phyloP scores from a whole-genome alignment of 2,329 filamentous ascomycete genomes.

The Epichloe brachyelytri region DNA sequence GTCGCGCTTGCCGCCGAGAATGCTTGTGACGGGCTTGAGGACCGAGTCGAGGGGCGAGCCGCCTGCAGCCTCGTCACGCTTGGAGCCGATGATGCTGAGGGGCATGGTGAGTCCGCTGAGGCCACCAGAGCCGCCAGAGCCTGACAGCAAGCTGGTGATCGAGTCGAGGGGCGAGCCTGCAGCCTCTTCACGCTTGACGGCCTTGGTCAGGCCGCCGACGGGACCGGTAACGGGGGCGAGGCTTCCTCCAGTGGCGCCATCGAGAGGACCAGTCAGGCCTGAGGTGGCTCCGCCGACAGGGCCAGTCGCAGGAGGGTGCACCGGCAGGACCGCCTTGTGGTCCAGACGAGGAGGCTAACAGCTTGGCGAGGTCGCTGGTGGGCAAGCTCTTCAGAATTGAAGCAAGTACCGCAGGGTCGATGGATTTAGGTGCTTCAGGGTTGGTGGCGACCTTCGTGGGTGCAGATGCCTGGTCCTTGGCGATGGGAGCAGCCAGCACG shows the following conservation, averaged over 20 bases:
- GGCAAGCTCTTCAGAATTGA: too few species aligned
- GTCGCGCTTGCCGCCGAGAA: too few species aligned
- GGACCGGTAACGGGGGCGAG: not conserved
- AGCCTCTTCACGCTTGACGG: not conserved
- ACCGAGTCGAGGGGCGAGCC: too few species aligned
- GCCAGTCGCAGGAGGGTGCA: not conserved
- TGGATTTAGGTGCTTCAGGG: too few species aligned
- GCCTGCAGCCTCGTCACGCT: not conserved
- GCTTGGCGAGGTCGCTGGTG: not conserved
- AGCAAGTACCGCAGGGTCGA: too few species aligned
- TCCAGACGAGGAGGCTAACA: not conserved
- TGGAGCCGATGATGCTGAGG: too few species aligned
- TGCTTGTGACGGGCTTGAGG: too few species aligned
- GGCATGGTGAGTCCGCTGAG: too few species aligned
- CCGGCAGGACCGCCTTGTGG: too few species aligned
- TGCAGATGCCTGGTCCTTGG: not conserved
- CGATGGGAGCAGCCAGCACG: not conserved
- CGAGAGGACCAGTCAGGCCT: not conserved
- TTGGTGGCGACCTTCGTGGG: not conserved
- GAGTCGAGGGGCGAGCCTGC: not conserved
- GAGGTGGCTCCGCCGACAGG: not conserved
- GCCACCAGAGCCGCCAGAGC: too few species aligned
- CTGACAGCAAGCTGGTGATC: too few species aligned
- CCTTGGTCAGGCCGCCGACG: not conserved
- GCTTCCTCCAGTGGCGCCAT: not conserved